These are phyloP conservation scores for Arabidopsis hybrid DNA, from an alignment of 441 rosid species.

Conservation along the genomic window DNA sequence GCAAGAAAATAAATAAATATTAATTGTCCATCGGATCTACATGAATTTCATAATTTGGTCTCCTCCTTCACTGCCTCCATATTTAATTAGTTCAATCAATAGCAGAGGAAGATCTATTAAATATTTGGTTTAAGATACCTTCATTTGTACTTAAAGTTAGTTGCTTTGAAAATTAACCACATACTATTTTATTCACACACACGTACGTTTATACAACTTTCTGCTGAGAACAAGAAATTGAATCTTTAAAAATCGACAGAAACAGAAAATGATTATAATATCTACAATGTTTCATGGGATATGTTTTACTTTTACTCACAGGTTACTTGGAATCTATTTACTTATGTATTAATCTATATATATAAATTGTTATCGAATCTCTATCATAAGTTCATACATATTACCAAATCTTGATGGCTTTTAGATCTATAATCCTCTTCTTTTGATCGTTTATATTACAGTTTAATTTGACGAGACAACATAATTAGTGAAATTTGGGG, in stretches of 20 bases:
- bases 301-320: conserved; percentile 26
- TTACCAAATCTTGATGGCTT: conserved; percentile 1
- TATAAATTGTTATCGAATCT: not conserved
- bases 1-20: not conserved
- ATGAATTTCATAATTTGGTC: conserved; percentile 36
- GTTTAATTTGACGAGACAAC: conserved; percentile 16
- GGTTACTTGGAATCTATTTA: conserved; percentile 13
- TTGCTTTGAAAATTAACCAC: conserved; percentile 39
- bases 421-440: not conserved
- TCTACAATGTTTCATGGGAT: conserved; percentile 33
- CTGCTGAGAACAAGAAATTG: conserved; percentile 30
- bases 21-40: conserved; percentile 25
- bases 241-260: conserved; percentile 33
- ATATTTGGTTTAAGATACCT: conserved; percentile 38
- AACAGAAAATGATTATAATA: conserved; percentile 6
- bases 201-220: conserved; percentile 1
- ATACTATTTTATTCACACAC: conserved; percentile 29
- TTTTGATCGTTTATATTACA: not conserved
- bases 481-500: conserved; percentile 5
- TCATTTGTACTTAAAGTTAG: conserved; percentile 41
- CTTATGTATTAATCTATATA: not conserved
- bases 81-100: conserved; percentile 23
- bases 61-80: conserved; percentile 24
- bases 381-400: not conserved
- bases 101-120: conserved; percentile 21